phyloP scores from a whole-genome alignment of 2,329 filamentous ascomycete genomes.

The Hypoxylon sp. region DNA sequence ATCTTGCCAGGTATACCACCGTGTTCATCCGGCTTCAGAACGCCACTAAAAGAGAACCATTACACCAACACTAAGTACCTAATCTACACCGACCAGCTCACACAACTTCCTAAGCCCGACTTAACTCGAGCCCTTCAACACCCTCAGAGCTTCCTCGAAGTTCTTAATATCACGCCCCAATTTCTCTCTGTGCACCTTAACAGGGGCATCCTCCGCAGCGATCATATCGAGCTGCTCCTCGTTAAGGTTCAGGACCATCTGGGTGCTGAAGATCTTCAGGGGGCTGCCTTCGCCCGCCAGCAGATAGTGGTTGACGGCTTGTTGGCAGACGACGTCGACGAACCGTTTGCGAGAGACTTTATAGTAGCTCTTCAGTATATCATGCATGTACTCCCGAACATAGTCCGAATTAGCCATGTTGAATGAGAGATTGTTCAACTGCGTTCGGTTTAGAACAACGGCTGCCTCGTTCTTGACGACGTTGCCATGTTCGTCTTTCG shows the following conservation, averaged over 20 bases:
- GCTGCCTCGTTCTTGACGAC: constrained; percentile 17
- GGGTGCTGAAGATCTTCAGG: constrained; percentile 66
- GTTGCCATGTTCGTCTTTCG: not conserved
- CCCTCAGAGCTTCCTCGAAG: constrained; percentile 57
- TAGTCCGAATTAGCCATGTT: constrained; percentile 55
- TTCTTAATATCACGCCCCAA: constrained; percentile 64
- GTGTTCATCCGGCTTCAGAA: not conserved
- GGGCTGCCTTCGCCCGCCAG: constrained; percentile 66
- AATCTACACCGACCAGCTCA: constrained; percentile 2
- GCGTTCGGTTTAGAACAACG: constrained; percentile 45
- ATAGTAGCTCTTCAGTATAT: constrained; percentile 74
- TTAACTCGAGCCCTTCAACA: constrained; percentile 49
- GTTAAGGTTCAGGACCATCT: constrained; percentile 65
- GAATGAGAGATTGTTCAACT: constrained; percentile 45
- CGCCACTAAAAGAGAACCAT: not conserved
- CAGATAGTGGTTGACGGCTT: constrained; percentile 69
- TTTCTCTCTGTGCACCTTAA: constrained; percentile 59
- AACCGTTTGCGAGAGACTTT: constrained; percentile 73
- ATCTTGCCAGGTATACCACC: not conserved
- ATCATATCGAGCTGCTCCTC: constrained; percentile 67
- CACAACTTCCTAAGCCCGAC: not conserved
- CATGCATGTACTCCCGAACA: constrained; percentile 68
- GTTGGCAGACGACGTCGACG: constrained; percentile 73
- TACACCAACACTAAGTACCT: not conserved
- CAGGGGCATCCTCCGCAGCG: constrained; percentile 68